Evolutionary conservation across 805 yeast genomes (phyloP).

Genomic region (Lipomyces yamadae): DNA sequence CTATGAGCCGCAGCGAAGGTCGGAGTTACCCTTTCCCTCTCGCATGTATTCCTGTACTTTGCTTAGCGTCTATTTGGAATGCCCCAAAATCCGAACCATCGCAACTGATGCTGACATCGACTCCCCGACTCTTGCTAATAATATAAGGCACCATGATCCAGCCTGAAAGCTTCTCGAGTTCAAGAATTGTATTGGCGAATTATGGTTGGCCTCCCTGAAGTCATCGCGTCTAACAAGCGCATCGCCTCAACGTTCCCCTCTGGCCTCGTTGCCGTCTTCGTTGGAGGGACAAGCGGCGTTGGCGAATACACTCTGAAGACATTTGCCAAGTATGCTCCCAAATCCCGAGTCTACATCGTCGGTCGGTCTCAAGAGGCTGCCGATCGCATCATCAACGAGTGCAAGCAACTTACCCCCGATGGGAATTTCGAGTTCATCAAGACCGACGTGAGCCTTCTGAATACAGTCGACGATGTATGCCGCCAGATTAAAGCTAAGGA

Average conservation of each 20-base stretch:
- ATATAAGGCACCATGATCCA: no score
- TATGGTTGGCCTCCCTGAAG: no score
- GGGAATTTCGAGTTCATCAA: constrained; percentile 4
- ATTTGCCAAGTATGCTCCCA: constrained; percentile 6
- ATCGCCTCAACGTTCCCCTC: constrained; percentile 4
- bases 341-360: constrained; percentile 3
- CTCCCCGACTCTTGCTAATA: no score
- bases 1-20: no score
- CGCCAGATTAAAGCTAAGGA: constrained; percentile 6
- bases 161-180: no score
- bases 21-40: no score
- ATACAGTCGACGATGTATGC: constrained; percentile 3
- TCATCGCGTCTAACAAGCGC: background rate
- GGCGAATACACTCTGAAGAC: constrained; percentile 4
- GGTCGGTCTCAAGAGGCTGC: constrained; percentile 11
- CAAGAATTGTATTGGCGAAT: no score
- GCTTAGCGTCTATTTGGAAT: no score
- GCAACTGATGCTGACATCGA: no score
- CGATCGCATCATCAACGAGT: constrained; percentile 5
- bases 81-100: no score
- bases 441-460: background rate
- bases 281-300: constrained; percentile 9
- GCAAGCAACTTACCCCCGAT: background rate
- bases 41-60: no score
- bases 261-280: constrained; percentile 10